phyloP scores from a whole-genome alignment of 140 eudicot genomes.

The Stevia rebaudiana region DNA sequence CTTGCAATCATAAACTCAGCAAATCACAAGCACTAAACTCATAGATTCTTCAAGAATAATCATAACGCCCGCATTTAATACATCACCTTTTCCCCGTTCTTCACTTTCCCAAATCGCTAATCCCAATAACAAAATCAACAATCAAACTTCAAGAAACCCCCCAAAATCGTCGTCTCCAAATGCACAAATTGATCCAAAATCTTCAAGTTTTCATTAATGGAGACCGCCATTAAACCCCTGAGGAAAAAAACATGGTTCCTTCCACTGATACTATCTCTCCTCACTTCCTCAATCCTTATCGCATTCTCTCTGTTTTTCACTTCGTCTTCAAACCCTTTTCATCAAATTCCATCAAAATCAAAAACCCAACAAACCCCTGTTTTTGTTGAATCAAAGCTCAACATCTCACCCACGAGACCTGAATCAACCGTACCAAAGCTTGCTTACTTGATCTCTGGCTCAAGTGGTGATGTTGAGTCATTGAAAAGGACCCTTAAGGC shows the following conservation, averaged over 20 bases:
- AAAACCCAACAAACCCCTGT: constrained; percentile 36
- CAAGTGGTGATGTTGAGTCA: constrained; percentile 49
- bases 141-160: background rate
- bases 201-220: constrained; percentile 34
- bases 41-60: constrained; percentile 1
- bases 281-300: constrained; percentile 37
- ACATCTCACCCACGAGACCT: constrained; percentile 27
- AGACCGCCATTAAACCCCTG: constrained; percentile 31
- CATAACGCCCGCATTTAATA: constrained; percentile 11
- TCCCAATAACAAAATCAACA: background rate
- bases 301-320: constrained; percentile 39
- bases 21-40: constrained; percentile 12
- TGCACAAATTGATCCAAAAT: constrained; percentile 10
- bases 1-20: constrained; percentile 10
- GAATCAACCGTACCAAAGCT: constrained; percentile 36
- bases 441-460: constrained; percentile 69
- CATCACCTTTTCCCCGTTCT: constrained; percentile 16
- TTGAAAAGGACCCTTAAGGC: constrained; percentile 55
- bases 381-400: constrained; percentile 61
- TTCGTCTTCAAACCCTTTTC: constrained; percentile 39
- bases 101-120: constrained; percentile 34
- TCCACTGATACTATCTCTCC: constrained; percentile 38
- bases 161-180: constrained; percentile 16
- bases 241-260: constrained; percentile 50
- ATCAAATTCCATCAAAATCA: constrained; percentile 20